Conservation (phyloP, 768 basidiomycete genomes). For the Suillus variegatus region DNA sequence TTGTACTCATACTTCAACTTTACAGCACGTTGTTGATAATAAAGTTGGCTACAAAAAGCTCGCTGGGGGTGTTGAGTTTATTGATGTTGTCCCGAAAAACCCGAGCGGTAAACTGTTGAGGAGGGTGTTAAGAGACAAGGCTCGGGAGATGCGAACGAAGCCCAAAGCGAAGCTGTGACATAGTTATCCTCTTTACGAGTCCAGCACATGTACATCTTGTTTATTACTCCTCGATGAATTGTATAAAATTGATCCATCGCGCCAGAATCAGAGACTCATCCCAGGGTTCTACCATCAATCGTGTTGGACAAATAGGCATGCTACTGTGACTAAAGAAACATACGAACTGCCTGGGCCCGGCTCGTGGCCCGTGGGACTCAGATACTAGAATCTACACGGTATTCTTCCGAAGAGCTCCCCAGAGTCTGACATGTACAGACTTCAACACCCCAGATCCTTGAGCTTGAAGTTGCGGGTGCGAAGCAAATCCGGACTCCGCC, state of each 20-base stretch:
- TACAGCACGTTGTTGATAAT: conserved; percentile 55
- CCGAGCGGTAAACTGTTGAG: conserved; percentile 69
- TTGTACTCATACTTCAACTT: not conserved
- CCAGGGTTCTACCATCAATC: not conserved
- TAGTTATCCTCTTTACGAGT: not conserved
- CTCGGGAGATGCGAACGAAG: conserved; percentile 28
- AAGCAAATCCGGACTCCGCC: not conserved
- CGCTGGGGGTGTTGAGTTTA: conserved; percentile 61
- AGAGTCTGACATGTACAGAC: not conserved
- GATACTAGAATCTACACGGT: too few species aligned
- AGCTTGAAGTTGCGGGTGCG: not conserved
- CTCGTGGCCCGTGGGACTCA: too few species aligned
- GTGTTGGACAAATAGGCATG: not conserved
- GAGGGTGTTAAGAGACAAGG: conserved; percentile 54
- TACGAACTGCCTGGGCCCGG: too few species aligned
- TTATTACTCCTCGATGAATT: not conserved
- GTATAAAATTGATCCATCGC: not conserved
- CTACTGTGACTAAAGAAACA: too few species aligned
- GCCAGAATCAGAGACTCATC: not conserved
- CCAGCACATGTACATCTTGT: not conserved
- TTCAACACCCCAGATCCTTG: not conserved
- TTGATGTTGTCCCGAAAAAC: conserved; percentile 66
- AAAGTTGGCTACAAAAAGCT: conserved; percentile 65
- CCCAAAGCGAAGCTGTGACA: conserved; percentile 30
- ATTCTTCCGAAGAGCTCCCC: too few species aligned